phyloP scores from a whole-genome alignment of 176 grass and related monocot genomes.

The Carex cristatella region DNA sequence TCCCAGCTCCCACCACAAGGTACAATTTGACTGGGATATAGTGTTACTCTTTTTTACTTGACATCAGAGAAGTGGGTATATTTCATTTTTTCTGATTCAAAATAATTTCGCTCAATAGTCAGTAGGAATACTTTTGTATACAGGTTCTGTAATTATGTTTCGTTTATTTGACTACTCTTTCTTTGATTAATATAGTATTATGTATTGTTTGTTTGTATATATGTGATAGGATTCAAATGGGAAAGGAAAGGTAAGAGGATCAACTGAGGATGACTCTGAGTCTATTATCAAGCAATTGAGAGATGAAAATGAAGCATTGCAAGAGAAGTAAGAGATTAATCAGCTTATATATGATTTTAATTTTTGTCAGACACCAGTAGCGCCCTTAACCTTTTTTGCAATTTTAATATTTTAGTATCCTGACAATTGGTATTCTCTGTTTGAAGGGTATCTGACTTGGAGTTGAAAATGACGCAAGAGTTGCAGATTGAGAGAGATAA shows the following conservation, averaged over 20 bases:
- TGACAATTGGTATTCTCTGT: slow-evolving; percentile 25
- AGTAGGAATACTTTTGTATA: not conserved
- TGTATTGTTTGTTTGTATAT: not conserved
- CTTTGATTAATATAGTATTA: not conserved
- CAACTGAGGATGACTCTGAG: slow-evolving; percentile 12
- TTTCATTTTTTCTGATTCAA: slow-evolving; percentile 20
- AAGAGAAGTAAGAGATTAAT: slow-evolving; percentile 56
- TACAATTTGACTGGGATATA: slow-evolving; percentile 22
- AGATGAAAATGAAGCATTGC: slow-evolving; percentile 63
- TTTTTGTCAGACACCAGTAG: slow-evolving; percentile 4
- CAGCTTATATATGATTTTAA: slow-evolving; percentile 8
- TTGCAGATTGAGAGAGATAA: slow-evolving; percentile 58
- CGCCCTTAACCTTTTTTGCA: slow-evolving; percentile 2
- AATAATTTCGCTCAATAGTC: not conserved
- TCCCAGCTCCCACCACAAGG: slow-evolving; percentile 37
- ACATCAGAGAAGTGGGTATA: not conserved
- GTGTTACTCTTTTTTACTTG: not conserved
- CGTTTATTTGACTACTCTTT: not conserved
- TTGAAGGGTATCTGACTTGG: slow-evolving; percentile 46
- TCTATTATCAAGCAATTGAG: slow-evolving; percentile 51
- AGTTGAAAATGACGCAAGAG: slow-evolving; percentile 52
- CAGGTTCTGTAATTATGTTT: not conserved
- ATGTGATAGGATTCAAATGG: slow-evolving; percentile 32
- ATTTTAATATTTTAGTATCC: not conserved
- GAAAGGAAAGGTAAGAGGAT: slow-evolving; percentile 22